These are phyloP conservation scores for Citrus hindsii DNA, from an alignment of 345 rosid species.

Conservation along the genomic window DNA sequence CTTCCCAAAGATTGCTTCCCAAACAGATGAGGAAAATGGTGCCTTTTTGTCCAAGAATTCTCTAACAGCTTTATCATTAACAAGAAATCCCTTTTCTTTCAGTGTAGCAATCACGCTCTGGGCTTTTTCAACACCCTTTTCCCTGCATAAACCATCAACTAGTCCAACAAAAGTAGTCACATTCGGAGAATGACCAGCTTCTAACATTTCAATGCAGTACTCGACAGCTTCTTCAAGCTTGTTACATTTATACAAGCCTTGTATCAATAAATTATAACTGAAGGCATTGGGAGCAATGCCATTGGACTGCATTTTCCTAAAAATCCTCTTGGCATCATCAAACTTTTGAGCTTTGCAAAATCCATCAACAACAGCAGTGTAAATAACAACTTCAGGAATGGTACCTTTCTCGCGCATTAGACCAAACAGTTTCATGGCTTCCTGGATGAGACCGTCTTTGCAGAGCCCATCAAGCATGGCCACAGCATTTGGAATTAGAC, in stretches of 20 bases:
- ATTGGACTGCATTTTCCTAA: constrained; percentile 70
- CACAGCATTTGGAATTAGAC: constrained; percentile 84
- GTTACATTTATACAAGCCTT: constrained; percentile 56
- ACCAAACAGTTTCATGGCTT: constrained; percentile 88
- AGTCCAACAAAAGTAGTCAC: constrained; percentile 76
- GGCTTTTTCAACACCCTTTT: constrained; percentile 62
- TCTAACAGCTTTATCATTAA: constrained; percentile 65
- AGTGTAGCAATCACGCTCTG: constrained; percentile 35
- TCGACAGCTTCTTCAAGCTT: constrained; percentile 61
- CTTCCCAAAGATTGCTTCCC: constrained; percentile 74
- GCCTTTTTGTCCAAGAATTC: constrained; percentile 75
- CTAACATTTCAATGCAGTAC: constrained; percentile 65
- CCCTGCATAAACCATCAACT: constrained; percentile 69
- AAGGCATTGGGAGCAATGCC: constrained; percentile 74
- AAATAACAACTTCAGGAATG: constrained; percentile 84
- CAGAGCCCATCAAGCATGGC: constrained; percentile 97
- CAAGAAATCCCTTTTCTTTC: constrained; percentile 57
- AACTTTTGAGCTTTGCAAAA: constrained; percentile 77
- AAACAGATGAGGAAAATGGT: constrained; percentile 52
- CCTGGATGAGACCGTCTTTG: constrained; percentile 87
- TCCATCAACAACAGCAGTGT: constrained; percentile 91
- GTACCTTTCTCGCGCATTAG: constrained; percentile 81
- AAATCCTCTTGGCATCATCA: constrained; percentile 82
- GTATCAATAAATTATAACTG: constrained; percentile 57
- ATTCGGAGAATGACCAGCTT: constrained; percentile 86